Conservation (phyloP, 164 flowering plant genomes). For the Vitis rupestris region DNA sequence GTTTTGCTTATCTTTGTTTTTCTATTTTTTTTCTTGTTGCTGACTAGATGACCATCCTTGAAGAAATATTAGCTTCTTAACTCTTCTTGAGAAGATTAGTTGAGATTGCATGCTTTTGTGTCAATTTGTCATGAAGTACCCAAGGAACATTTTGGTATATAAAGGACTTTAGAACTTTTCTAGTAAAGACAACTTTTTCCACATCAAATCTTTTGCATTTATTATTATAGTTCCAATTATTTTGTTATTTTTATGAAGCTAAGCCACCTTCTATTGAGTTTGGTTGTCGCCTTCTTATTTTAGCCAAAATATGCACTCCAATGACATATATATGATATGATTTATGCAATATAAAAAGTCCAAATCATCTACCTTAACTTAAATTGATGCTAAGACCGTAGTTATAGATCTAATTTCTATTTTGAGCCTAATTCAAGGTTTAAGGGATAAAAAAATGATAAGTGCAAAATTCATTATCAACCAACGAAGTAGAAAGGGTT, state of each 20-base stretch:
- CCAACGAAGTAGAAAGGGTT: no score
- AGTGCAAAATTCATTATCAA: no score
- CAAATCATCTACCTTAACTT: no score
- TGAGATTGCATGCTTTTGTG: constrained; percentile 61
- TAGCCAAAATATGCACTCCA: no score
- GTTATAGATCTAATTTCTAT: no score
- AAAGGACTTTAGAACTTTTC: constrained; percentile 75
- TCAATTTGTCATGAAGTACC: constrained; percentile 75
- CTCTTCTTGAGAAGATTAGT: constrained; percentile 54
- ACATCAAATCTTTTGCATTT: constrained; percentile 47
- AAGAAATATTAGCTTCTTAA: constrained; percentile 30
- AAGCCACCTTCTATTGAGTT: constrained; percentile 61
- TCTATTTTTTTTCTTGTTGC: constrained; percentile 36
- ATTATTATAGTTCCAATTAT: constrained; percentile 39
- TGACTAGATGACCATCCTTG: constrained; percentile 40
- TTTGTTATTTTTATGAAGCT: constrained; percentile 64
- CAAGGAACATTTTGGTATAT: constrained; percentile 77
- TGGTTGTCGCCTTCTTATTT: constrained; percentile 21
- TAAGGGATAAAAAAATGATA: no score
- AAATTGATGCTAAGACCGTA: no score
- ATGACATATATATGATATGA: no score
- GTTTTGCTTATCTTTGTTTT: constrained; percentile 21
- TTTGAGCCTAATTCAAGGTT: no score
- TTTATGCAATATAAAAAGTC: no score
- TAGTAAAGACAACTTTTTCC: constrained; percentile 69